Percentiles rank a stretch among this genome's conserved stretches.
These are phyloP conservation scores for Hordeum vulgare DNA, from an alignment of 176 grass and related monocot genomes.

Conservation along the genomic window MorexV3_pseudomolecules_assembly NC_058520.1:483725766-483726265, in stretches of 20 bases:
- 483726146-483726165: not conserved
- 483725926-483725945: constrained; percentile 25
- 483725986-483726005: not conserved
- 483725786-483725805: not conserved
- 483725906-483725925: not conserved
- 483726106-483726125: not conserved
- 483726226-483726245: constrained; percentile 4
- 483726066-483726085: not conserved
- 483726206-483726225: not conserved
- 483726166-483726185: not conserved
- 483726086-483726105: not conserved
- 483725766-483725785: not conserved
- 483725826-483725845: not conserved
- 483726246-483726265: constrained; percentile 29
- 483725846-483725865: not conserved
- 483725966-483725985: constrained; percentile 5
- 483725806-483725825: not conserved
- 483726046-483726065: too few species aligned
- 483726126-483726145: not conserved
- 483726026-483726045: too few species aligned
- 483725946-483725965: not conserved
- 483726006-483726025: too few species aligned
- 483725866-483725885: too few species aligned
- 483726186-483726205: not conserved
- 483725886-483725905: not conserved